Evolutionary conservation across 176 grass and related monocot species (phyloP), one percentile per base, ranked within the genome.

Genomic region (Bromus sterilis): DNA sequence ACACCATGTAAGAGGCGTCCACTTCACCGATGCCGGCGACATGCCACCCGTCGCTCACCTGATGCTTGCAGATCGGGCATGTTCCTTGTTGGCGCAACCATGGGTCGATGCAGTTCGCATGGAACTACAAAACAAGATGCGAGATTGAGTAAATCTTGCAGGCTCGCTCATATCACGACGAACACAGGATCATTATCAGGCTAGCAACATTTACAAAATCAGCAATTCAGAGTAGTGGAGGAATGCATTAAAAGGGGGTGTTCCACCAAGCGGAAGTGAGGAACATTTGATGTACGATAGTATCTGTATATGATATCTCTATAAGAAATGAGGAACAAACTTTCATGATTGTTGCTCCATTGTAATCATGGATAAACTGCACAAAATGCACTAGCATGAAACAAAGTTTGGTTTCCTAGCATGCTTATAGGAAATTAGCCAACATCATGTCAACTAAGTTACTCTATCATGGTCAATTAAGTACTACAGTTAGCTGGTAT

Each of bases 81-180:
- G 92, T 98, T 11, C 93, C 96, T 87, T 93, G 90, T 48, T 98
- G 96, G 44, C 95, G 93, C 82, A 98, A 48, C 96, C 96, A 98
- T 33, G 96, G 96, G 77, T 98, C 96, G 16, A 98, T 98, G 73
- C 96, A 98, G 63, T 87, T 84, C 30, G 76, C 86, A 80, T 98
- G 96, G 64, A 98, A 98, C 96, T 98, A 85, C 39, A 29, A 46
- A 80, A 70, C 59, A 82, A 76, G 51, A 41, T 28, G 43, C 8
- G 11, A 9, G 56, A 29, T 28, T 62, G 59, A 83, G 59, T 63
- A 77, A 76, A 82, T 33, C 4, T 37, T 74, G 48, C 36, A 60
- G 64, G n/a, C 60, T 61, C 53, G 20, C 21, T 28, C 77, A 78
- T 56, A 4, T 29, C 77, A 78, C 28, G 16, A 25, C n/a, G n/a